Evolutionary conservation across 2,329 filamentous ascomycete genomes (phyloP), one percentile per base, ranked within the genome.

Genomic region (Ophiostoma populinum): DNA sequence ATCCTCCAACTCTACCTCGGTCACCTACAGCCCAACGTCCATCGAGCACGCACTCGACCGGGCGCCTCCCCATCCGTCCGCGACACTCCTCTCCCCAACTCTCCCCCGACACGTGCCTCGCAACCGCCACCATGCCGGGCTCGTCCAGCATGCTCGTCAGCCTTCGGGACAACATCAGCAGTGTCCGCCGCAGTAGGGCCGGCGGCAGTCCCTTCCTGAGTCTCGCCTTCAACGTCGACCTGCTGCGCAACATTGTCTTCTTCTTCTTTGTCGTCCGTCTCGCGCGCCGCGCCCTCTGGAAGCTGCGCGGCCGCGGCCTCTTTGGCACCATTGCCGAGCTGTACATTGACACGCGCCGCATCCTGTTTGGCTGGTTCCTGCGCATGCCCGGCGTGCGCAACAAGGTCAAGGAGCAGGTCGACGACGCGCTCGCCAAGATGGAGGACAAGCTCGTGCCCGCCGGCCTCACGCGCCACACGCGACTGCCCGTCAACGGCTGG

Each of bases 201-300:
- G 31, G 61, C 60, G 38, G 12, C 31, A 65, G 67, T 47, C 65
- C 70, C 47, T 51, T 73, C 47, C 57, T 69, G 40, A 32, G 30
- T 20, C 54, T 75, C 24, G 24, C 25, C 27, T 49, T 80, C 42
- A 81, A 77, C 49, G 51, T 82, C 36, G 75, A 81, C 45, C 51
- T 81, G 76, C 51, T 93, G 42, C 80, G 82, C 36, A 92, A 94
- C 53, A 63, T 94, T 40, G 63, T 95, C 47, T 92, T 95, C 55
- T 65, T 86, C 51, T 69, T 92, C 47, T 94, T 95, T 59, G 54
- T 94, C 40, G 62, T 92, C 32, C 78, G 86, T 51, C 80, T 85
- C 65, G 70, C 78, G 21, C 80, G 83, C 45, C 80, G 79, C 49
- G 68, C 71, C 19, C 78, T 82, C 53, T 79, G 83, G 60, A 81